Conservation (phyloP, 768 basidiomycete species). For the Cystobasidiopsis lactophilus region DNA sequence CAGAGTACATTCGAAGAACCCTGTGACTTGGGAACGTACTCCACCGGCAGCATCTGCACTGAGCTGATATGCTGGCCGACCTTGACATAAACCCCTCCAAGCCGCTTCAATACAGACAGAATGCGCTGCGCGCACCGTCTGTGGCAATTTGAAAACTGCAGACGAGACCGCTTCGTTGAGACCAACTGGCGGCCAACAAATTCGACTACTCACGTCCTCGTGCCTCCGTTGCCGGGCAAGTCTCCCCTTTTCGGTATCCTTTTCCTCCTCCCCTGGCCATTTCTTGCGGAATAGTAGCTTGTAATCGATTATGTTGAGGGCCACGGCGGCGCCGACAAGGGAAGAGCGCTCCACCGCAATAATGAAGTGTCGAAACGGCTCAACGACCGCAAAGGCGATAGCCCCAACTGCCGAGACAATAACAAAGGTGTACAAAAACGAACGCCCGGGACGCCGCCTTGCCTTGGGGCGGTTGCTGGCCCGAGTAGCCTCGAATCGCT, state of each 20-base stretch:
- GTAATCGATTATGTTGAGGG: slow-evolving; percentile 21
- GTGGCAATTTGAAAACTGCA: slow-evolving; percentile 37
- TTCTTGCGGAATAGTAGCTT: slow-evolving; percentile 19
- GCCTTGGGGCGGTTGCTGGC: no score
- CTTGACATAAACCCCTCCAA: slow-evolving; percentile 56
- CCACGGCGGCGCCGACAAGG: slow-evolving; percentile 38
- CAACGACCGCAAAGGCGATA: slow-evolving; percentile 39
- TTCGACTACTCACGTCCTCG: slow-evolving; percentile 46
- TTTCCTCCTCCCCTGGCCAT: slow-evolving; percentile 16
- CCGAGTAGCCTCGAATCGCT: no score
- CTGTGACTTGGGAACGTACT: slow-evolving; percentile 32
- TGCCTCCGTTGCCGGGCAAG: slow-evolving; percentile 32
- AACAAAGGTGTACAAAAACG: background rate
- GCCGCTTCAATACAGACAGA: slow-evolving; percentile 51
- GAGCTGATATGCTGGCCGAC: slow-evolving; percentile 67
- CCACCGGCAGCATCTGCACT: slow-evolving; percentile 35
- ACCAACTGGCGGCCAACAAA: slow-evolving; percentile 34
- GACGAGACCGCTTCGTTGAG: slow-evolving; percentile 40
- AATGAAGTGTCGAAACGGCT: slow-evolving; percentile 50
- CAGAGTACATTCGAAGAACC: background rate
- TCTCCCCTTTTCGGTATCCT: slow-evolving; percentile 37
- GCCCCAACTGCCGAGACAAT: background rate
- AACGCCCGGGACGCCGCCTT: no score
- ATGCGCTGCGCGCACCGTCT: slow-evolving; percentile 56
- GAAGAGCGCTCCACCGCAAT: slow-evolving; percentile 60